phyloP scores from a whole-genome alignment of 257 asterid genomes.

The Leonotis leonurus region DNA sequence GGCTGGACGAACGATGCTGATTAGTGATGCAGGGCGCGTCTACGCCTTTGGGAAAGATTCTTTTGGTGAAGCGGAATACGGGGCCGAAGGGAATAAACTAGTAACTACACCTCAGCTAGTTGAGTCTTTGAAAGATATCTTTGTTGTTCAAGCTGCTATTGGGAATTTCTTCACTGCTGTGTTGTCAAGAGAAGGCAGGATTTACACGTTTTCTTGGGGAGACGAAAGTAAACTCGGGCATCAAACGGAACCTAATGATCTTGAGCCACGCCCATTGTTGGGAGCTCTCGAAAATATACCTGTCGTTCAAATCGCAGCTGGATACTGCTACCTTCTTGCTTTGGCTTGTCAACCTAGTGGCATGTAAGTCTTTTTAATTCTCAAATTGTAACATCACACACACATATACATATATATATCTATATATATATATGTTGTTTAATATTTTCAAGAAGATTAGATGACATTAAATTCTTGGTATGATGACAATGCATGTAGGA shows the following conservation, averaged over 20 bases:
- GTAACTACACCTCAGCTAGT: slow-evolving; percentile 71
- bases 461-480: not conserved
- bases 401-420: not conserved
- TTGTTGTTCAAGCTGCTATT: slow-evolving; percentile 93
- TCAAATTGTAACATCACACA: not conserved
- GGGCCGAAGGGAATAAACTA: slow-evolving; percentile 57
- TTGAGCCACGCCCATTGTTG: slow-evolving; percentile 74
- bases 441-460: not conserved
- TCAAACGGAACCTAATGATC: slow-evolving; percentile 70
- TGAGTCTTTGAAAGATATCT: slow-evolving; percentile 85
- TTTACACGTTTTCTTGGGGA: slow-evolving; percentile 98
- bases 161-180: slow-evolving; percentile 97
- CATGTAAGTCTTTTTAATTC: slow-evolving; percentile 55
- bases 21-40: slow-evolving; percentile 73
- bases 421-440: not conserved
- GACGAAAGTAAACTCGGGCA: slow-evolving; percentile 88
- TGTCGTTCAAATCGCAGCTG: slow-evolving; percentile 97
- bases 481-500: not conserved
- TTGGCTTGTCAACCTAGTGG: slow-evolving; percentile 93
- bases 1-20: slow-evolving; percentile 85
- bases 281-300: slow-evolving; percentile 83
- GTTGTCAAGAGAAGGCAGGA: slow-evolving; percentile 84
- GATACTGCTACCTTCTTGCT: slow-evolving; percentile 97
- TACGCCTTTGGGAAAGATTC: slow-evolving; percentile 90
- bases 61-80: slow-evolving; percentile 85